A percentile compares a stretch with the other conserved stretches of the same genome.
These are phyloP conservation scores for Irineochytrium annulatum DNA, from an alignment of 192 early-diverging fungal species.

Conservation along the genomic window DNA sequence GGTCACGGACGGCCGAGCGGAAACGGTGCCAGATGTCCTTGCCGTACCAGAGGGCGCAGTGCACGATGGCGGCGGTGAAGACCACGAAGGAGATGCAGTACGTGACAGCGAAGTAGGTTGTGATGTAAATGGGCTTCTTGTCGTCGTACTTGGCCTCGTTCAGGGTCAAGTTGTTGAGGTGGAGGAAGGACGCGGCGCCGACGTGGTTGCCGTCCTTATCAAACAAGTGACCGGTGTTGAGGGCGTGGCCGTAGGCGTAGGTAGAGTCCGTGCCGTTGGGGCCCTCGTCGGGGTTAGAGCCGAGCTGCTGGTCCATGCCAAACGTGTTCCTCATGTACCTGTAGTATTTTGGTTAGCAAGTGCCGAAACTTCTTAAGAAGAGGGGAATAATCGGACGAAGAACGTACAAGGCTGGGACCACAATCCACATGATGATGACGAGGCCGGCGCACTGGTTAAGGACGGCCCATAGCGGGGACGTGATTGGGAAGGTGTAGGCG, in stretches of 20 bases:
- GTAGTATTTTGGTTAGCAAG: too few species aligned
- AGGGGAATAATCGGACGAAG: too few species aligned
- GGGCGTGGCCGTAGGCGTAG: conserved; percentile 8
- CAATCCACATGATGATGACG: conserved; percentile 18
- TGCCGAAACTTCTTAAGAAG: too few species aligned
- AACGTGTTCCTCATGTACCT: conserved; percentile 7
- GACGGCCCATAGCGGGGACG: conserved; percentile 15
- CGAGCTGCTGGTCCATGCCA: neutral
- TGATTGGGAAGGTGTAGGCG: conserved; percentile 5
- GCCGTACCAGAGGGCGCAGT: conserved; percentile 18
- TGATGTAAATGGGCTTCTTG: conserved; percentile 27
- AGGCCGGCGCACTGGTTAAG: conserved; percentile 3
- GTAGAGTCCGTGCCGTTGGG: conserved; percentile 3
- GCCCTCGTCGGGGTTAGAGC: neutral
- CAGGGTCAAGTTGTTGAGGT: neutral
- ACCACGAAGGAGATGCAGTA: conserved; percentile 13
- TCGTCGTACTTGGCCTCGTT: conserved; percentile 20
- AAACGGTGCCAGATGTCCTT: conserved; percentile 15
- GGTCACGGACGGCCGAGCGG: conserved; percentile 3
- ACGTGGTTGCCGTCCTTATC: neutral
- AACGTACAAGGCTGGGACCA: conserved; percentile 14
- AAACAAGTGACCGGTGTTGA: conserved; percentile 5
- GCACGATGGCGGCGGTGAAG: conserved; percentile 15
- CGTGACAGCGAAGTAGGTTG: conserved; percentile 2
- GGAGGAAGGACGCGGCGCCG: neutral